These are phyloP conservation scores for Dacryopinax primogenitus DNA, from an alignment of 768 basidiomycete genomes.

Conservation along the genomic window DNA sequence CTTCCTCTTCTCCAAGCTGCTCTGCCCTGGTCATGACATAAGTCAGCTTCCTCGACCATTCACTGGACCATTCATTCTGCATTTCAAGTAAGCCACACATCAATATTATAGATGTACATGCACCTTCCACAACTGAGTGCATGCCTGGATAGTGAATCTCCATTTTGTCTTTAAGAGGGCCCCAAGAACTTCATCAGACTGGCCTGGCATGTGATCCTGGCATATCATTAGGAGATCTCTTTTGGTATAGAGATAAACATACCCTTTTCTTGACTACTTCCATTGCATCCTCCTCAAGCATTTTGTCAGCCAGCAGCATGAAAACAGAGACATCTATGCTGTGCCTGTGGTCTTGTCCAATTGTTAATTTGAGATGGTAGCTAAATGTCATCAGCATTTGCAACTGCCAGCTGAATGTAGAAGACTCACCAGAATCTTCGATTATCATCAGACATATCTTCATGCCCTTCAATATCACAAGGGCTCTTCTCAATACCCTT, in stretches of 20 bases:
- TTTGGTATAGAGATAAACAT: neutral
- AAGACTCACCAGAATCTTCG: no score
- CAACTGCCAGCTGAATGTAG: no score
- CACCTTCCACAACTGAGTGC: neutral
- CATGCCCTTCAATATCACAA: neutral
- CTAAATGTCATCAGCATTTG: neutral
- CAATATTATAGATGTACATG: neutral
- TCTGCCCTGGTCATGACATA: neutral
- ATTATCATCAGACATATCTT: neutral
- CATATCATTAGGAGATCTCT: neutral
- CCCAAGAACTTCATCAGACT: neutral
- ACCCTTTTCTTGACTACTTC: neutral
- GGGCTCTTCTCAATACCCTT: neutral
- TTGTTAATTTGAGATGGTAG: neutral
- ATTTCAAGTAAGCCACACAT: neutral
- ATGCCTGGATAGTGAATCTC: neutral
- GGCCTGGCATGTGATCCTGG: neutral
- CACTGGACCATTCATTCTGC: neutral
- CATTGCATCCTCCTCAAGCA: neutral
- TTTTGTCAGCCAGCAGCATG: neutral
- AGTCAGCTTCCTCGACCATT: neutral
- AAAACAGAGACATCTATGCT: neutral
- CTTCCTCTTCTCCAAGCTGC: neutral
- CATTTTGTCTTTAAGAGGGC: neutral
- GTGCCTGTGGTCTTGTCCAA: neutral